Conservation (phyloP, 352 stramenopile genomes). For the Pythium scleroteichum region DNA sequence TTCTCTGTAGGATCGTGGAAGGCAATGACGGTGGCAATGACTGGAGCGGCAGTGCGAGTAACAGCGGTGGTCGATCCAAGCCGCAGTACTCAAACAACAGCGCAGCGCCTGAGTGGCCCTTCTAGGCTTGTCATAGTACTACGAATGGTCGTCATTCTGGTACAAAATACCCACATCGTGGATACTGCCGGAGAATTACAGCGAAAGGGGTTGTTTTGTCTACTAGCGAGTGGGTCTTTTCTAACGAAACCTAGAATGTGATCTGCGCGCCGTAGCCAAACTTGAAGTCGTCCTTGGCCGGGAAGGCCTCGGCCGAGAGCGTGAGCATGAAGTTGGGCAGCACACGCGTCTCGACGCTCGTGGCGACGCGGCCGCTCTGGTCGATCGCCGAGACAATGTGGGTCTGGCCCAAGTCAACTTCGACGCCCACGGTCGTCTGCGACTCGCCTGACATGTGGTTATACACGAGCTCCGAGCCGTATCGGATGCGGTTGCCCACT, state of each 20-base stretch:
- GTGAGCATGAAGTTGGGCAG: slow-evolving; percentile 86
- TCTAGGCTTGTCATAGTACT: too few species aligned
- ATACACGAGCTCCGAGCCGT: slow-evolving; percentile 86
- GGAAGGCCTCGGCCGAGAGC: slow-evolving; percentile 82
- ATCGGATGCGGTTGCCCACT: slow-evolving; percentile 78
- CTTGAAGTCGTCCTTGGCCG: slow-evolving; percentile 89
- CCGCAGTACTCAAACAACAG: slow-evolving; percentile 8
- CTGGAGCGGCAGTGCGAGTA: slow-evolving; percentile 25
- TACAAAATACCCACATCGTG: too few species aligned
- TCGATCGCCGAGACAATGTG: slow-evolving; percentile 84
- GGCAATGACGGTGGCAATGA: slow-evolving; percentile 35
- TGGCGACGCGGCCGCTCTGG: slow-evolving; percentile 80
- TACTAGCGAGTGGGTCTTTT: slow-evolving; percentile 14
- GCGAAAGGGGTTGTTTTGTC: slow-evolving; percentile 8
- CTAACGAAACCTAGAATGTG: slow-evolving; percentile 66
- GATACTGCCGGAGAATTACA: too few species aligned
- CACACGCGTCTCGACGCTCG: slow-evolving; percentile 81
- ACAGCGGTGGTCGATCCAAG: slow-evolving; percentile 24
- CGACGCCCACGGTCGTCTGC: slow-evolving; percentile 76
- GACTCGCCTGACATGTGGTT: slow-evolving; percentile 84
- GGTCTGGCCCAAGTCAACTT: slow-evolving; percentile 85
- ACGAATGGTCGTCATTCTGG: too few species aligned
- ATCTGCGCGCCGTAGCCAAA: slow-evolving; percentile 91
- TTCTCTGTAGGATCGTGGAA: slow-evolving; percentile 47
- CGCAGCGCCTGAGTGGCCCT: slow-evolving; percentile 71